Evolutionary conservation across 2,329 filamentous ascomycete genomes (phyloP), one percentile per base, ranked within the genome.

Genomic region (Exserohilum rostratum): DNA sequence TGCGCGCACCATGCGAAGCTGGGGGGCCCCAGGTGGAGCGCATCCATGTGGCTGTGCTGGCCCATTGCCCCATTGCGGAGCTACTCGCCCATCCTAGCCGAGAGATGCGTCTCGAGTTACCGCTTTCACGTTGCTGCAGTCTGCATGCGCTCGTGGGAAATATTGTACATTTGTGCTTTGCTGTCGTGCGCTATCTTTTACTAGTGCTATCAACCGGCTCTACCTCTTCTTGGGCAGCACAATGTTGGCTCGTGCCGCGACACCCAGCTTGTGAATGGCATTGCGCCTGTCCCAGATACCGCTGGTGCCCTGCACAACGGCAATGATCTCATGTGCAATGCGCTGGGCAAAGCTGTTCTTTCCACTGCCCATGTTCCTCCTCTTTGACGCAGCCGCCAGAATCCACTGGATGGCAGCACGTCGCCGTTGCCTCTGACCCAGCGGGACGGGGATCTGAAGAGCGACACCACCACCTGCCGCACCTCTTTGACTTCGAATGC

Each of bases 361-460:
- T 6, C 90, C 90, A 68, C 86, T 90, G 17, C 88, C 89, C 64
- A 83, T 82, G 61, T 87, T 89, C 60, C 84, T 85, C 78, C 89
- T 88, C 82, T 92, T 95, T 60, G 85, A 85, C 34, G 91, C 90
- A n/a, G 87, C 84, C 59, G 91, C 88, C 54, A 98, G 77, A 65
- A 99, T 96, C 95, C 95, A 99, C 74, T 85, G 80, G 62, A 97
- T 89, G 2, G 93, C 93, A 46, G 82, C 82, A 50, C 93, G 83
- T 64, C 93, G 83, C 59, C 93, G 84, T 75, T 96, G 90, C 57
- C 91, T 84, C 60, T 88, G 78, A 1, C 82, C 80, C 17, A 98
- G 81, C 1, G 95, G 93, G 18, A 88, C 82, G 0, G 95, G 95
- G 31, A 97, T 83, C 51, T 93, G 91, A 54, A 97, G 83, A 11